Base-by-base conservation (phyloP, 2,329 filamentous ascomycete genomes). In the Macroventuria anomochaeta region DNA sequence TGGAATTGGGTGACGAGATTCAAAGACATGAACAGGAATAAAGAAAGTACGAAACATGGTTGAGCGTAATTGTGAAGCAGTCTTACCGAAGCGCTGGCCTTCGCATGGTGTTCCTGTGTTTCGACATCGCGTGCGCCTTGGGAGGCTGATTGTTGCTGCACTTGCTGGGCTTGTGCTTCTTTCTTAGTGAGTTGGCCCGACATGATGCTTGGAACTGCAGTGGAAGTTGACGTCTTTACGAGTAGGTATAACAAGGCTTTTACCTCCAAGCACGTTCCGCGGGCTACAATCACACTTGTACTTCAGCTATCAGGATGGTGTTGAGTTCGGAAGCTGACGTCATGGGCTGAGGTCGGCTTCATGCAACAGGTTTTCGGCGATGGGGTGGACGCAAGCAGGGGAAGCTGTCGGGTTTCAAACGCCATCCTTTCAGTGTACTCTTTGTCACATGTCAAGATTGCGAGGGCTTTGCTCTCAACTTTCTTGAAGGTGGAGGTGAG, bases 31-130 rank as follows among this genome's bases (percentile, higher is more conserved):
- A n/a, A n/a, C n/a, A n/a, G n/a, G n/a, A n/a, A n/a, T n/a, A n/a
- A n/a, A n/a, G n/a, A n/a, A n/a, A n/a, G n/a, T n/a, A n/a, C n/a
- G n/a, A n/a, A n/a, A n/a, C n/a, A n/a, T n/a, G n/a, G n/a, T n/a
- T n/a, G n/a, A n/a, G n/a, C n/a, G n/a, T n/a, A n/a, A n/a, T n/a
- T n/a, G n/a, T n/a, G n/a, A n/a, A n/a, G n/a, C n/a, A n/a, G n/a
- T n/a, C n/a, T n/a, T n/a, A n/a, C n/a, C 62, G 72, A 41, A 17
- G 72, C 72, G 31, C 63, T 70, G 0, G 71, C 72, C 26, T 62
- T 67, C 0, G 69, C 65, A 28, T 68, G 56, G 28, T 70, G 65
- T 52, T 74, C 70, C 7, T 69, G 61, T 7, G 64, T 64, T 28
- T 73, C 65, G 2, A 63, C 58, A 10, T 65, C 61, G 7, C 59